Base-by-base conservation (phyloP, 1,284 basidiomycete genomes). In the Austroboletus novae-zelandiae region DNA sequence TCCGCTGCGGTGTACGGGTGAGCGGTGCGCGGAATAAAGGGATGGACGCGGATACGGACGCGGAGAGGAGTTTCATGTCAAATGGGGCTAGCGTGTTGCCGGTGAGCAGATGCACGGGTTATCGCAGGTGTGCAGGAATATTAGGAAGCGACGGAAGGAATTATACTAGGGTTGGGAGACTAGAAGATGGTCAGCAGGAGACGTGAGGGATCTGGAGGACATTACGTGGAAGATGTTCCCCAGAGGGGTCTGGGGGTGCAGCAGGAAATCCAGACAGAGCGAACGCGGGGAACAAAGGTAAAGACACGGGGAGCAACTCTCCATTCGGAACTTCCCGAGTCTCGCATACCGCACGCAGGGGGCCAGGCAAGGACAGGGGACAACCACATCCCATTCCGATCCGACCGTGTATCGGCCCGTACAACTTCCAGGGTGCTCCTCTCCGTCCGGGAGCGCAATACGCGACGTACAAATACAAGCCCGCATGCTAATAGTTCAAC, bases 281-380 rank as follows among this genome's bases (percentile, higher is more conserved):
- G 59, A 61, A 54, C 52, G 56, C 50, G 47, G 46, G 40, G 35
- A 53, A 59, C 51, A 52, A 56, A 50, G 59, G 43, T 48, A 46
- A 43, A 36, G 30, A 50, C 17, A 35, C 43, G 37, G 30, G 36
- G 51, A 45, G 49, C 45, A 25, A 41, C 37, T 39, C 39, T 37
- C 41, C 42, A n/a, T 43, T 68, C 64, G 64, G 64, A 49, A 64
- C 20, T 59, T 62, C 15, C 64, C 64, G 64, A 66, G 43, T 15
- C 45, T 52, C 53, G 49, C 54, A 60, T 50, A 53, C 53, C 55
- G 35, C 52, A 46, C 58, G 48, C 57, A 54, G 31, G 37, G 14
- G 48, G 49, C n/a, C 40, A 41, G 86, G 86, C 17, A 77, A 78
- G 62, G 77, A 76, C 66, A 86, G 72, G 4, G 84, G 84, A 39